A percentile compares a stretch with the other conserved stretches of the same genome.
These are phyloP conservation scores for Didymella lethalis DNA, from an alignment of 2,329 filamentous ascomycete genomes.

Conservation along the genomic window DNA sequence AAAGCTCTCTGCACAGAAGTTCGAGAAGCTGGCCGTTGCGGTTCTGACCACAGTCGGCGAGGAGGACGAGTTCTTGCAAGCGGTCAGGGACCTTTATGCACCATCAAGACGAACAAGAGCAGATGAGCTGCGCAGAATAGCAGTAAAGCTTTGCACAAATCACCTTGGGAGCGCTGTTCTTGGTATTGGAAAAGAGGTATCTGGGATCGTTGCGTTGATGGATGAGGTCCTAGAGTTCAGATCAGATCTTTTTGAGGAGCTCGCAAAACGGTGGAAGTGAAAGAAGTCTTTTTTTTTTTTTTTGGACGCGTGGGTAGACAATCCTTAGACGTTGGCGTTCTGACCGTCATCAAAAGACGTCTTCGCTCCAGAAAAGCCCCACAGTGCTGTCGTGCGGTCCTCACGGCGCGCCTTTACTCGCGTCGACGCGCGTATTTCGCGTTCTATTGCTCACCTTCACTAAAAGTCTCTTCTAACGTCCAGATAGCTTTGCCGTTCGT, in stretches of 20 bases:
- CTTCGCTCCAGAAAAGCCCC: slow-evolving; percentile 9
- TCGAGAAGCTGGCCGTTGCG: slow-evolving; percentile 33
- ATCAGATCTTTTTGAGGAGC: slow-evolving; percentile 41
- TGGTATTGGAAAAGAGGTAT: slow-evolving; percentile 37
- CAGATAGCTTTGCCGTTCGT: neutral
- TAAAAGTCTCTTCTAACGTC: neutral
- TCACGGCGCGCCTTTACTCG: neutral
- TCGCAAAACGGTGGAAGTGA: slow-evolving; percentile 39
- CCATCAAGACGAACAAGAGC: slow-evolving; percentile 33
- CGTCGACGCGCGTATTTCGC: slow-evolving; percentile 15
- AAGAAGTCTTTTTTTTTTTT: neutral
- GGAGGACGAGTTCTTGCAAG: slow-evolving; percentile 36
- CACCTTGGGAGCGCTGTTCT: slow-evolving; percentile 41
- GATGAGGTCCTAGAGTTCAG: slow-evolving; percentile 43
- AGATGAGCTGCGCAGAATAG: slow-evolving; percentile 32
- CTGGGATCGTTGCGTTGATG: slow-evolving; percentile 39
- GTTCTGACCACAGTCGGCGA: slow-evolving; percentile 34
- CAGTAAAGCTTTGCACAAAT: slow-evolving; percentile 40
- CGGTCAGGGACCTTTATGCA: slow-evolving; percentile 39
- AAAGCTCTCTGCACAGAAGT: slow-evolving; percentile 38
- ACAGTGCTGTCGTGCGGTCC: neutral
- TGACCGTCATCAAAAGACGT: neutral
- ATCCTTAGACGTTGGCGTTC: neutral
- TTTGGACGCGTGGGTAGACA: neutral
- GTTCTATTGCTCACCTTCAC: slow-evolving; percentile 1